Evolutionary conservation across 2,329 filamentous ascomycete genomes (phyloP).

Genomic region (Aureobasidium melanogenum): DNA sequence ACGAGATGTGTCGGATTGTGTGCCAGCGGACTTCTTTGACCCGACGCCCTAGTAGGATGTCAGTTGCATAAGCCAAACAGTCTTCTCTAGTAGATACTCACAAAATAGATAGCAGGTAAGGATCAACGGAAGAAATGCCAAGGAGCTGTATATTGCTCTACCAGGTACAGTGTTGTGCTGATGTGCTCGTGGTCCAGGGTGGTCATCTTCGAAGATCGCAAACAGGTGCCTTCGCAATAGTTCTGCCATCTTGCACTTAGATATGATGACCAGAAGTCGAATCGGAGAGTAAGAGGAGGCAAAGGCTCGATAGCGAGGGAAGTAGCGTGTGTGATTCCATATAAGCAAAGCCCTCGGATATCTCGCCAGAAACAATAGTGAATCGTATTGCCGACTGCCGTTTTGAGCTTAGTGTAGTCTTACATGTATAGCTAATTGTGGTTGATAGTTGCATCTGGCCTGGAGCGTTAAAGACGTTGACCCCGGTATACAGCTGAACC

Average conservation of each 20-base stretch:
- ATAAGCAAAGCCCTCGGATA: not conserved
- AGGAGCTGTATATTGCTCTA: not conserved
- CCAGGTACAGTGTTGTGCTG: not conserved
- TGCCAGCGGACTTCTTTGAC: conserved; percentile 6
- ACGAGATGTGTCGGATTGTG: conserved; percentile 19
- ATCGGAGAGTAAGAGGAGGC: not conserved
- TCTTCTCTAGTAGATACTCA: not conserved
- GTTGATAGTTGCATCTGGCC: not conserved
- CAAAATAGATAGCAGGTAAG: conserved; percentile 9
- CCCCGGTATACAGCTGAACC: not conserved
- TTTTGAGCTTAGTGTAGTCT: conserved; percentile 1
- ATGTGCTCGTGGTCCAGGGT: not conserved
- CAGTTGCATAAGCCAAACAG: not conserved
- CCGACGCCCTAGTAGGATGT: conserved; percentile 8
- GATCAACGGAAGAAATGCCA: not conserved
- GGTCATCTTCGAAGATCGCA: not conserved
- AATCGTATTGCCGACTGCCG: not conserved
- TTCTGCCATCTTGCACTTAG: not conserved
- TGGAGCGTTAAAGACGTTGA: not conserved
- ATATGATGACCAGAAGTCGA: not conserved
- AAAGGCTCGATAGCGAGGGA: not conserved
- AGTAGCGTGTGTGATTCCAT: not conserved
- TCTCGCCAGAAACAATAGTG: not conserved
- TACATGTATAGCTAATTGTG: not conserved
- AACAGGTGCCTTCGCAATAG: not conserved